Percentiles rank a stretch among this genome's conserved stretches.
Evolutionary conservation across 73 alveolate genomes (phyloP).

Genomic region (Stentor roeselii): DNA sequence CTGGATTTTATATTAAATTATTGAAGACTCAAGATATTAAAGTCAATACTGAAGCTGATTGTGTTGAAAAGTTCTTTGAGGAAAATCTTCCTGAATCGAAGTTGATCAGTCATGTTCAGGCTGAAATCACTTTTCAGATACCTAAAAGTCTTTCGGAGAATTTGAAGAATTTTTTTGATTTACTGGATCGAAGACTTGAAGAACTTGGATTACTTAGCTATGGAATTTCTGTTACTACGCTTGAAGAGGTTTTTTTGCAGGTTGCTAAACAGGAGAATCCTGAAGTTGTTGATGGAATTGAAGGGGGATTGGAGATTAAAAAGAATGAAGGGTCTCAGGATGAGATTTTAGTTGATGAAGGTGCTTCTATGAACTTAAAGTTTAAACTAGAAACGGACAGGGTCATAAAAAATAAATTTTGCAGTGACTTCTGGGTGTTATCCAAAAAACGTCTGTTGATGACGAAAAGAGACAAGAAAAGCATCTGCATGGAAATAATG

Average conservation of each 20-base stretch:
- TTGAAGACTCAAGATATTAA: too few relatives aligned
- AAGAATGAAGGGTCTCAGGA: too few relatives aligned
- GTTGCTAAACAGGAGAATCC: too few relatives aligned
- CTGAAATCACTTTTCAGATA: slow-evolving; percentile 51
- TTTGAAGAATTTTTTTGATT: slow-evolving; percentile 43
- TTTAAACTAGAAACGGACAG: slow-evolving; percentile 49
- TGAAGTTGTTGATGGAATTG: too few relatives aligned
- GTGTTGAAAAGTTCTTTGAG: slow-evolving; percentile 20
- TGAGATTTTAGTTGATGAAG: slow-evolving; percentile 5
- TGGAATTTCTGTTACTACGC: slow-evolving; percentile 86
- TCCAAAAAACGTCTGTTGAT: slow-evolving; percentile 64
- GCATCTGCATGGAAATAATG: slow-evolving; percentile 71
- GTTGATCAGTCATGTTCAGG: slow-evolving; percentile 39
- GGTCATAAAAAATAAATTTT: slow-evolving; percentile 36
- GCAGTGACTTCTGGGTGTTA: slow-evolving; percentile 68
- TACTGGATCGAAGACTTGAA: slow-evolving; percentile 49
- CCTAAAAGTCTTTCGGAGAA: slow-evolving; percentile 39
- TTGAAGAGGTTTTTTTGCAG: slow-evolving; percentile 95
- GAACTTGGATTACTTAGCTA: slow-evolving; percentile 44
- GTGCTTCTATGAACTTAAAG: slow-evolving; percentile 74
- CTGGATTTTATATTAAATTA: slow-evolving; percentile 77
- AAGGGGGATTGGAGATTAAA: too few relatives aligned
- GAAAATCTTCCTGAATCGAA: slow-evolving; percentile 31
- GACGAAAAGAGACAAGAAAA: slow-evolving; percentile 74
- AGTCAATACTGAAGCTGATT: slow-evolving; percentile 30